Percentiles rank a stretch among this genome's conserved stretches.
These are phyloP conservation scores for Leccinum colubrinum DNA, from an alignment of 1,284 basidiomycete species.

Conservation along the genomic window DNA sequence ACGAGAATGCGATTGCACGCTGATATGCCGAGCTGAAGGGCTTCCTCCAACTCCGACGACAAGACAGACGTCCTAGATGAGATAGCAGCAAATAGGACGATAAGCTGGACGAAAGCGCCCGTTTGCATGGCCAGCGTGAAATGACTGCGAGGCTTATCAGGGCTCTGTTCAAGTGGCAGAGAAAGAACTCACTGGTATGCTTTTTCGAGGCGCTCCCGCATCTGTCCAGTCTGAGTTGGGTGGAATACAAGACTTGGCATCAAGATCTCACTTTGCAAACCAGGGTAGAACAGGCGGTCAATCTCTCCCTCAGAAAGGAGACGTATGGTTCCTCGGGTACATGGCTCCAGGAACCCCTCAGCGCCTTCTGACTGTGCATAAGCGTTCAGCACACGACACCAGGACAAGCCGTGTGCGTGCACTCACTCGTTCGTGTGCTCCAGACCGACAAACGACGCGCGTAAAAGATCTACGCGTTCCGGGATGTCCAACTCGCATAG, in stretches of 20 bases:
- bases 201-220: constrained; percentile 42
- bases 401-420: background rate
- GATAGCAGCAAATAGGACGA: constrained; percentile 58
- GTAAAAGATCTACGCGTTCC: constrained; percentile 46
- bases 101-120: constrained; percentile 67
- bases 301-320: constrained; percentile 34
- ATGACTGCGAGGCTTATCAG: constrained; percentile 39
- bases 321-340: constrained; percentile 42
- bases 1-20: constrained; percentile 30
- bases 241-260: background rate
- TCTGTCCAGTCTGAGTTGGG: constrained; percentile 37
- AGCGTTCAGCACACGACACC: background rate
- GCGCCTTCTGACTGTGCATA: constrained; percentile 40
- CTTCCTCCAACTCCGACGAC: constrained; percentile 43
- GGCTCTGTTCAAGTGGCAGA: background rate
- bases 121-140: constrained; percentile 64
- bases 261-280: constrained; percentile 44
- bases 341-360: constrained; percentile 63
- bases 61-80: constrained; percentile 54
- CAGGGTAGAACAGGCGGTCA: constrained; percentile 36
- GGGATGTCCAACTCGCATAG: constrained; percentile 43
- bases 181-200: constrained; percentile 47
- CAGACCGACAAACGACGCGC: constrained; percentile 57
- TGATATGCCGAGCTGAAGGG: constrained; percentile 31
- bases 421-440: constrained; percentile 43